Percentiles rank a stretch among this genome's conserved stretches.
Evolutionary conservation across 768 basidiomycete species (phyloP).

Genomic region (Mrakia blollopis): DNA sequence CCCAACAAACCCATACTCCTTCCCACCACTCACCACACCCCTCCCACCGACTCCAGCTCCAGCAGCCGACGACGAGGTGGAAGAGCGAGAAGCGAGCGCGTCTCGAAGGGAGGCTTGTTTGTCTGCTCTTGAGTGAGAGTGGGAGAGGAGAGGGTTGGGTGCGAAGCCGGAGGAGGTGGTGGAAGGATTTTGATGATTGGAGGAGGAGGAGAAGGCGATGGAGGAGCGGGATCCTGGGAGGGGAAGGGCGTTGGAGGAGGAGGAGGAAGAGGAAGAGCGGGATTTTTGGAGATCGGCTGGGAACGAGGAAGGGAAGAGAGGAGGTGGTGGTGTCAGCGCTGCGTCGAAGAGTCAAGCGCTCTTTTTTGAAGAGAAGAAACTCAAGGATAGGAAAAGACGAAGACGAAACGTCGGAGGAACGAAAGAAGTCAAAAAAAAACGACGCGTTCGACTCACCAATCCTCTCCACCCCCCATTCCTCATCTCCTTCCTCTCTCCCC

Average conservation of each 20-base stretch:
- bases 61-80: not conserved
- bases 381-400: not conserved
- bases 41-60: not conserved
- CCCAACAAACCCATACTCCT: slow-evolving; percentile 1
- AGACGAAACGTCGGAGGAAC: too few relatives aligned
- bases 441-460: slow-evolving; percentile 57
- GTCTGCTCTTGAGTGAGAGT: not conserved
- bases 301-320: too few relatives aligned
- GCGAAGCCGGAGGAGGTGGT: not conserved
- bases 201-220: slow-evolving; percentile 17
- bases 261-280: slow-evolving; percentile 11
- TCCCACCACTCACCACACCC: not conserved
- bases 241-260: not conserved
- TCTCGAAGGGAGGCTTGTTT: not conserved
- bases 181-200: not conserved
- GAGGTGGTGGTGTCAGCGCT: too few relatives aligned
- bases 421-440: too few relatives aligned
- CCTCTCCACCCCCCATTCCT: slow-evolving; percentile 65
- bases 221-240: not conserved
- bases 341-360: too few relatives aligned
- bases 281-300: slow-evolving; percentile 25
- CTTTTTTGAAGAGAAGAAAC: not conserved
- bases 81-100: too few relatives aligned
- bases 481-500: slow-evolving; percentile 52
- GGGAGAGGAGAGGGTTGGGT: not conserved